These are phyloP conservation scores for Reutealis trisperma DNA, from an alignment of 345 rosid species.

Conservation along the genomic window DNA sequence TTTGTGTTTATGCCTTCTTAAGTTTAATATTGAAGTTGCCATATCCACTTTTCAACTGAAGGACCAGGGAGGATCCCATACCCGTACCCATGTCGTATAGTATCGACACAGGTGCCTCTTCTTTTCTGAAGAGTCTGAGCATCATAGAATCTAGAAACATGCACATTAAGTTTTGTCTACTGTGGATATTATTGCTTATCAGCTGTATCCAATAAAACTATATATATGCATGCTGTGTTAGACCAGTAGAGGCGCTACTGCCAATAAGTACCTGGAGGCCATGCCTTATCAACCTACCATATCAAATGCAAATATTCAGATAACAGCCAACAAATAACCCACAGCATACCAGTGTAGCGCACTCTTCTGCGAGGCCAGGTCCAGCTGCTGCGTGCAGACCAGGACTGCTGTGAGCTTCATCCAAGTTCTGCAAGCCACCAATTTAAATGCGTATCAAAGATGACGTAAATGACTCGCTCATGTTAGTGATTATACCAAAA, in stretches of 20 bases:
- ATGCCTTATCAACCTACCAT: neutral
- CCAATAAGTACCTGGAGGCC: neutral
- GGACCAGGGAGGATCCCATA: too few species aligned
- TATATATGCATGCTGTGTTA: too few species aligned
- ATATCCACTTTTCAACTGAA: too few species aligned
- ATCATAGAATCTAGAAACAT: neutral
- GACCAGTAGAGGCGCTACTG: neutral
- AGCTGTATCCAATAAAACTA: neutral
- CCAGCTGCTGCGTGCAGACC: conserved; percentile 99
- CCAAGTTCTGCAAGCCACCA: conserved; percentile 68
- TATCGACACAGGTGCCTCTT: too few species aligned
- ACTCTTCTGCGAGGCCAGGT: conserved; percentile 93
- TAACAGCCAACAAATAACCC: conserved; percentile 5
- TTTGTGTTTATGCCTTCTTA: too few species aligned
- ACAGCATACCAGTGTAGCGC: conserved; percentile 67
- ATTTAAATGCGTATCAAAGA: conserved; percentile 17
- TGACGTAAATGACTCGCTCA: neutral
- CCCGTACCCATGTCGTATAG: too few species aligned
- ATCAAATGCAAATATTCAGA: conserved; percentile 8
- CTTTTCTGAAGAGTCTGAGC: too few species aligned
- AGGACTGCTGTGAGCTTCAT: conserved; percentile 86
- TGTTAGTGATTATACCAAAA: neutral
- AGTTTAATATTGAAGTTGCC: too few species aligned
- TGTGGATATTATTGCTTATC: conserved; percentile 3
- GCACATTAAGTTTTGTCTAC: neutral